Percentiles rank a stretch among this genome's conserved stretches.
These are phyloP conservation scores for Chlorella vulgaris DNA, from an alignment of 139 green algal species.

Conservation along the genomic window DNA sequence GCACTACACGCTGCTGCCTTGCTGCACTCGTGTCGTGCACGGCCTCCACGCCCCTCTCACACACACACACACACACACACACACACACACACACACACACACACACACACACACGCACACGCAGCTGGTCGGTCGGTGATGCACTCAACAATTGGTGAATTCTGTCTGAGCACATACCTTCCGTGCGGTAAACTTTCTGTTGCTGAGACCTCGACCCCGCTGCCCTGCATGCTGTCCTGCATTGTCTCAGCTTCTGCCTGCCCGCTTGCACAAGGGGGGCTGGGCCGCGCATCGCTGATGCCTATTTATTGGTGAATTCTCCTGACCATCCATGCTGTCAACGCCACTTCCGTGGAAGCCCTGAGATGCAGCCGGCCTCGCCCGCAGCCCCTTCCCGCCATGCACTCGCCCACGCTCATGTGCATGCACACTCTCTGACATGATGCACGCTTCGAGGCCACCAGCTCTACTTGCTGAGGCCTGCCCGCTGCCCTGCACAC, in stretches of 20 bases:
- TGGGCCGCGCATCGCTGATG: conserved; percentile 19
- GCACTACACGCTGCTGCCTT: too few species aligned
- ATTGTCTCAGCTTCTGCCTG: too few species aligned
- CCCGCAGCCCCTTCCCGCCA: neutral
- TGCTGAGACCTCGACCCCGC: neutral
- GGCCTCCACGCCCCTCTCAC: too few species aligned
- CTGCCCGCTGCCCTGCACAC: too few species aligned
- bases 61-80: too few species aligned
- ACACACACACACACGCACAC: too few species aligned
- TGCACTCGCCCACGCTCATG: neutral
- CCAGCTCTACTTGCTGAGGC: too few species aligned
- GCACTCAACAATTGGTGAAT: conserved; percentile 26
- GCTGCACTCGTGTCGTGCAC: too few species aligned
- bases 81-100: too few species aligned
- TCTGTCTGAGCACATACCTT: conserved; percentile 13
- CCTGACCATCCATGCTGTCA: conserved; percentile 13
- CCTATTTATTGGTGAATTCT: conserved; percentile 32
- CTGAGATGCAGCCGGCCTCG: neutral
- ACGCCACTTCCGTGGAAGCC: neutral
- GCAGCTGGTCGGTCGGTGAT: neutral
- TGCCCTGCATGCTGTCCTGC: neutral
- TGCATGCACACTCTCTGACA: neutral
- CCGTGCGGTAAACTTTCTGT: conserved; percentile 8
- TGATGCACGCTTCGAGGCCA: neutral
- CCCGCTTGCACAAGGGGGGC: too few species aligned